Conservation (phyloP, 345 rosid genomes). For the Leavenworthia alabamica region DNA sequence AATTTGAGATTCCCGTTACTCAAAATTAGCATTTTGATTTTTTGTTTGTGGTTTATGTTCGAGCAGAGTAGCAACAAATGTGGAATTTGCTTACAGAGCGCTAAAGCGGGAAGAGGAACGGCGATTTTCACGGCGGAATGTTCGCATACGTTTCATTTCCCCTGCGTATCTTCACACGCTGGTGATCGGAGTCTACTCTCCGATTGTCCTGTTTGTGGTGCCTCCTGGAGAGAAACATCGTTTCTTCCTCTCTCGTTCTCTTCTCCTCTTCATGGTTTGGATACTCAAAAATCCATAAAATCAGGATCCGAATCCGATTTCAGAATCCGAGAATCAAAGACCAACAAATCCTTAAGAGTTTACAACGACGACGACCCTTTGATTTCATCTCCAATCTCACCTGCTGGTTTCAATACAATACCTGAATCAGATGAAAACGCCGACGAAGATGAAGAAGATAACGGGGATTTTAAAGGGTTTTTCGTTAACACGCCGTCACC, state of each 20-base stretch:
- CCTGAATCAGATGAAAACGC: conserved; percentile 71
- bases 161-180: conserved; percentile 51
- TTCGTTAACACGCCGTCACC: conserved; percentile 34
- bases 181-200: conserved; percentile 36
- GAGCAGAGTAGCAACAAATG: conserved; percentile 45
- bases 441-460: conserved; percentile 14
- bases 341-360: conserved; percentile 39
- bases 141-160: conserved; percentile 71
- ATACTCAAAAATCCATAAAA: conserved; percentile 9
- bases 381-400: conserved; percentile 49
- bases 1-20: neutral
- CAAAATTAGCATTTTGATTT: neutral
- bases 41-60: neutral
- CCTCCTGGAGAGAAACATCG: conserved; percentile 54
- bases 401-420: conserved; percentile 59
- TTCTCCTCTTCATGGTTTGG: conserved; percentile 11
- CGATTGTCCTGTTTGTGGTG: conserved; percentile 65
- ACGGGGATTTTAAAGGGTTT: conserved; percentile 57
- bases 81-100: conserved; percentile 64
- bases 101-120: conserved; percentile 66
- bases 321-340: conserved; percentile 20
- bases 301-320: conserved; percentile 20
- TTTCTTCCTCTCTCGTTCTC: conserved; percentile 34
- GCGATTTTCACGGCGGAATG: conserved; percentile 90
- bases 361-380: conserved; percentile 85